Conservation (phyloP, 371 early-diverging fungal species). For the Apophysomyces trapeziformis region DNA sequence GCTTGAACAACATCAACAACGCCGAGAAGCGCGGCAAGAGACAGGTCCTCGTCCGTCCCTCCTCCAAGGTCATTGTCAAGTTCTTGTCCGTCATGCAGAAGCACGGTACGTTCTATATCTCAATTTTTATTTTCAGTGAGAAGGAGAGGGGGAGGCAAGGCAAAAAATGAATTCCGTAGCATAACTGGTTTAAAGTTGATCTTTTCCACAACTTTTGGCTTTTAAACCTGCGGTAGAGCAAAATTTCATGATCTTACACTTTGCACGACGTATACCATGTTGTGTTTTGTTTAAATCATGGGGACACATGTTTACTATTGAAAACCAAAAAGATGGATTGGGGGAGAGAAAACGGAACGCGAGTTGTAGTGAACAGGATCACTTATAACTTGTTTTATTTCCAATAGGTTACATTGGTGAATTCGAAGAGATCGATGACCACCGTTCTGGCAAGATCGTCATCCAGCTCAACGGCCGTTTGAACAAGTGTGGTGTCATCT, state of each 20-base stretch:
- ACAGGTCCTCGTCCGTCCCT: conserved; percentile 96
- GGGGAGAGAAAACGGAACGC: neutral
- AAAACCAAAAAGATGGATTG: no score
- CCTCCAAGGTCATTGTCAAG: conserved; percentile 97
- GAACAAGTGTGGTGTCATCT: conserved; percentile 99
- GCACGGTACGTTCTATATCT: conserved; percentile 75
- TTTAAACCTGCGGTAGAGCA: conserved; percentile 74
- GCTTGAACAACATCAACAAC: conserved; percentile 99
- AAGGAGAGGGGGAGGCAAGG: neutral
- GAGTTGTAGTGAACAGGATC: conserved; percentile 5
- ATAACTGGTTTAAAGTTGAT: conserved; percentile 68
- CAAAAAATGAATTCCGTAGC: conserved; percentile 29
- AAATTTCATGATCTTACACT: conserved; percentile 50
- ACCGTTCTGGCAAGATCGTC: conserved; percentile 98
- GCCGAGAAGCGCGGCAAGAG: conserved; percentile 99
- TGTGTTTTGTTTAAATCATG: conserved; percentile 8
- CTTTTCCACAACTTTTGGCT: conserved; percentile 50
- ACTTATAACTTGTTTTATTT: conserved; percentile 5
- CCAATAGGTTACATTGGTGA: conserved; percentile 96
- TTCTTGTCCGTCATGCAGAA: conserved; percentile 99
- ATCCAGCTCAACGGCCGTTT: conserved; percentile 98
- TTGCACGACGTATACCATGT: conserved; percentile 21
- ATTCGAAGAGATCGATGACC: conserved; percentile 98
- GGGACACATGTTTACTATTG: neutral
- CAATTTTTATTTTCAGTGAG: conserved; percentile 10